phyloP scores from a whole-genome alignment of 1,139 yeast genomes.

The Scheffersomyces lignicola region DNA sequence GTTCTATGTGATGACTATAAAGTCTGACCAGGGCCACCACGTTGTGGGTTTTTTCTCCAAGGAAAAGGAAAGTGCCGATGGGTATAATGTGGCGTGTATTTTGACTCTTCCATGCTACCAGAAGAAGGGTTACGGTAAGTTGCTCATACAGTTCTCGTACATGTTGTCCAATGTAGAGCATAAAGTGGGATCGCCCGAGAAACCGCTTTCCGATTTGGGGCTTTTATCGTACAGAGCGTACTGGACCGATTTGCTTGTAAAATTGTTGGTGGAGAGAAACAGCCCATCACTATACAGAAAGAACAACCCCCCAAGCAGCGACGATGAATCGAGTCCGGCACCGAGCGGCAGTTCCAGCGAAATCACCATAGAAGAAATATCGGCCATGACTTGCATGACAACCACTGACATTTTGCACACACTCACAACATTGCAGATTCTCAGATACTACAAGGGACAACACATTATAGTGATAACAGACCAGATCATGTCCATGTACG shows the following conservation, averaged over 20 bases:
- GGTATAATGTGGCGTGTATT: conserved; percentile 97
- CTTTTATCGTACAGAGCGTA: conserved; percentile 89
- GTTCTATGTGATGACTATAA: conserved; percentile 90
- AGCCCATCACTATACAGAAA: conserved; percentile 40
- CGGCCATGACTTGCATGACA: conserved; percentile 88
- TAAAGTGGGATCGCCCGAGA: conserved; percentile 95
- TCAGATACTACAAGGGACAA: conserved; percentile 92
- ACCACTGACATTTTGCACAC: conserved; percentile 95
- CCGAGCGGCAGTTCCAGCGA: conserved; percentile 44
- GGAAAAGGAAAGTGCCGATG: conserved; percentile 94
- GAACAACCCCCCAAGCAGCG: conserved; percentile 36
- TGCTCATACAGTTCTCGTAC: conserved; percentile 89
- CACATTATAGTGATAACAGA: conserved; percentile 91
- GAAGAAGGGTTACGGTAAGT: conserved; percentile 88
- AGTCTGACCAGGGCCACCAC: conserved; percentile 89
- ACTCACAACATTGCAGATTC: conserved; percentile 82
- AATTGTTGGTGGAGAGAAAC: conserved; percentile 64
- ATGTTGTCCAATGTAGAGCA: conserved; percentile 84
- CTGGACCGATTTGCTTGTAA: conserved; percentile 91
- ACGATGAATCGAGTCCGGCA: conserved; percentile 27
- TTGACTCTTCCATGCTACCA: conserved; percentile 94
- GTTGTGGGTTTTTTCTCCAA: conserved; percentile 95
- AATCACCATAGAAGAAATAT: conserved; percentile 89
- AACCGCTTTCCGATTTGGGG: conserved; percentile 94
- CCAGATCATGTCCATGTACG: conserved; percentile 75